A percentile compares a stretch with the other conserved stretches of the same genome.
phyloP scores from a whole-genome alignment of 768 basidiomycete genomes.

The Xanthoconium purpureum region DNA sequence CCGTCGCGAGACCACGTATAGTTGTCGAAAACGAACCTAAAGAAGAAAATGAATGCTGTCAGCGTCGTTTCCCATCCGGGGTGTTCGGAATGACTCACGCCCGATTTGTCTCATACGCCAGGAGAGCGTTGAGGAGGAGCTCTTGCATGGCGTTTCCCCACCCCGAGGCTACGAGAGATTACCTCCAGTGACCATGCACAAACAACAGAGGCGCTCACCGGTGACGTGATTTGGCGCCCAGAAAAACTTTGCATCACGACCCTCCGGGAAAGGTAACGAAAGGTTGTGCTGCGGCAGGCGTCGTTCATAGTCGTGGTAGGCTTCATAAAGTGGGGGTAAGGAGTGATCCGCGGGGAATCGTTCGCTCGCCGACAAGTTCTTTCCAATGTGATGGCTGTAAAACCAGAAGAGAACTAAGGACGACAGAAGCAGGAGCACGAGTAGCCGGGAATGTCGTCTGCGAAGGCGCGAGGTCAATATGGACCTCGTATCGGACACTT shows the following conservation, averaged over 20 bases:
- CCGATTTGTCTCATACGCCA: slow-evolving; percentile 46
- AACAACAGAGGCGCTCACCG: slow-evolving; percentile 25
- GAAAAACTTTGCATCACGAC: slow-evolving; percentile 41
- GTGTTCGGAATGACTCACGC: slow-evolving; percentile 38
- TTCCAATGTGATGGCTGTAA: not conserved
- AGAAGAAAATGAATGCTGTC: not conserved
- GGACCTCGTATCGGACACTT: slow-evolving; percentile 8
- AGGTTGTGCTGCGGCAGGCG: slow-evolving; percentile 44
- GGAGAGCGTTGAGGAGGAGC: slow-evolving; percentile 47
- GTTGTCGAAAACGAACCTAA: slow-evolving; percentile 56
- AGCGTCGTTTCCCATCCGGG: not conserved
- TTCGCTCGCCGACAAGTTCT: slow-evolving; percentile 2
- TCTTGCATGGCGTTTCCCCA: slow-evolving; percentile 67
- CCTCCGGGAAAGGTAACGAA: slow-evolving; percentile 39
- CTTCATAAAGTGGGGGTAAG: slow-evolving; percentile 45
- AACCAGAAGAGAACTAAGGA: slow-evolving; percentile 17
- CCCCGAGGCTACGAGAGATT: slow-evolving; percentile 40
- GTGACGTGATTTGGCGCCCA: slow-evolving; percentile 49
- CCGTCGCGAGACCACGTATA: slow-evolving; percentile 51
- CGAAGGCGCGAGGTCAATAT: not conserved
- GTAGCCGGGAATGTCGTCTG: slow-evolving; percentile 12
- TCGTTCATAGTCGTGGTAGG: slow-evolving; percentile 43
- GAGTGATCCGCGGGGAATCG: slow-evolving; percentile 1
- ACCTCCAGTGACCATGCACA: not conserved
- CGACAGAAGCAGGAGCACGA: slow-evolving; percentile 11